Evolutionary conservation across 2,329 filamentous ascomycete genomes (phyloP).

Genomic region (Thielaviopsis musarum): DNA sequence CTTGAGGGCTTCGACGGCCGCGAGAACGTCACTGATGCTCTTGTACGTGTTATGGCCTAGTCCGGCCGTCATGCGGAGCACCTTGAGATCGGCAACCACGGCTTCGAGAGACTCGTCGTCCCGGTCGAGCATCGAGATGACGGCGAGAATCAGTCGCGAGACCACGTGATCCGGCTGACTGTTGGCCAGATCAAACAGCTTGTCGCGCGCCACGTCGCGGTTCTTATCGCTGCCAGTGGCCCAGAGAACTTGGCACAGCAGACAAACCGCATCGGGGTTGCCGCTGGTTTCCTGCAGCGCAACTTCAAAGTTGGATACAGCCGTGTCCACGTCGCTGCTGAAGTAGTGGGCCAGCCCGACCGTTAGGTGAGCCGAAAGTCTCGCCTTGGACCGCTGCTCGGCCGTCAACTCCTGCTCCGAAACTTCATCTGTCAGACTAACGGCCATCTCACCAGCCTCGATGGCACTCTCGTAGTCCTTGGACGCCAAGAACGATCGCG

Average conservation of each 20-base stretch:
- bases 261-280: conserved; percentile 69
- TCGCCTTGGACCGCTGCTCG: conserved; percentile 50
- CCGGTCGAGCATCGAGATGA: conserved; percentile 65
- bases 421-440: conserved; percentile 62
- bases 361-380: conserved; percentile 73
- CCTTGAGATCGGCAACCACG: conserved; percentile 60
- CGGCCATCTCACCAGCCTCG: conserved; percentile 63
- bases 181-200: conserved; percentile 68
- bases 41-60: conserved; percentile 47
- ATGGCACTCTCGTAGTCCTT: conserved; percentile 49
- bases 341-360: conserved; percentile 73
- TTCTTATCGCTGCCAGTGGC: conserved; percentile 64
- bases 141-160: conserved; percentile 64
- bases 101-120: conserved; percentile 68
- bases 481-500: conserved; percentile 61
- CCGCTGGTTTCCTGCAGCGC: conserved; percentile 61
- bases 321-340: conserved; percentile 43
- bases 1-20: conserved; percentile 50
- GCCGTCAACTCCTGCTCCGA: conserved; percentile 46
- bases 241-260: conserved; percentile 86
- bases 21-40: conserved; percentile 56
- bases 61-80: conserved; percentile 49
- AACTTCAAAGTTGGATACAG: conserved; percentile 63
- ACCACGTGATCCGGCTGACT: conserved; percentile 58
- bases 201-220: conserved; percentile 56